These are phyloP conservation scores for Fistulifera solaris DNA, from an alignment of 108 stramenopile species.

Conservation along the genomic window DNA sequence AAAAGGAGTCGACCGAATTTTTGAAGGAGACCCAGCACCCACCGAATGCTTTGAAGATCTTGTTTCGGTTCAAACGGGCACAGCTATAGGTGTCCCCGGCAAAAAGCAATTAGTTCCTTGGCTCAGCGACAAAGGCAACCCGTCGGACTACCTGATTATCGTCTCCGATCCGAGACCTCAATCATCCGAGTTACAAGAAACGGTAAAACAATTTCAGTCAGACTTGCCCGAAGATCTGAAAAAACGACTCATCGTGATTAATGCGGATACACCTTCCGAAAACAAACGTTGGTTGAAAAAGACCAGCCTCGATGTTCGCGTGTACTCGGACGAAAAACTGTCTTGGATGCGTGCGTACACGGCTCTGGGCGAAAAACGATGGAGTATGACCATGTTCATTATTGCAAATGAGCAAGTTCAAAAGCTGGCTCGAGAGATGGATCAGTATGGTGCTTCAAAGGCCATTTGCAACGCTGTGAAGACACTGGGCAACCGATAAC, in stretches of 20 bases:
- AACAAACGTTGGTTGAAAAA: slow-evolving; percentile 65
- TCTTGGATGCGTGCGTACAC: slow-evolving; percentile 68
- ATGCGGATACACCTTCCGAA: slow-evolving; percentile 72
- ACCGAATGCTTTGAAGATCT: slow-evolving; percentile 55
- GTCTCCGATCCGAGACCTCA: slow-evolving; percentile 67
- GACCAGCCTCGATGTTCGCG: slow-evolving; percentile 2
- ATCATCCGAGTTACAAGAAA: slow-evolving; percentile 45
- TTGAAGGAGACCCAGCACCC: slow-evolving; percentile 78
- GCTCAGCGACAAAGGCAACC: slow-evolving; percentile 18
- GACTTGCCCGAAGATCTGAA: slow-evolving; percentile 36
- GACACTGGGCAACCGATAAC: neutral
- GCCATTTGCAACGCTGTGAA: slow-evolving; percentile 34
- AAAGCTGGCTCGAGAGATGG: slow-evolving; percentile 64
- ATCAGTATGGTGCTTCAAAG: slow-evolving; percentile 29
- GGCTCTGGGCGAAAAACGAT: slow-evolving; percentile 71
- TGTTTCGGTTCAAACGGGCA: slow-evolving; percentile 30
- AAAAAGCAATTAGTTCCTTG: slow-evolving; percentile 50
- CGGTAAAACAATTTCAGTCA: slow-evolving; percentile 25
- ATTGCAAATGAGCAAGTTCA: slow-evolving; percentile 49
- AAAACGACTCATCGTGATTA: slow-evolving; percentile 43
- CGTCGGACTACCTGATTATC: slow-evolving; percentile 48
- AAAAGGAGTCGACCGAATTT: slow-evolving; percentile 42
- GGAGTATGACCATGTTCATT: slow-evolving; percentile 63
- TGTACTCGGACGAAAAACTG: slow-evolving; percentile 50
- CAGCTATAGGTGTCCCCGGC: slow-evolving; percentile 37